These are phyloP conservation scores for Psilocybe subaeruginosa DNA, from an alignment of 768 basidiomycete species.

Conservation along the genomic window DNA sequence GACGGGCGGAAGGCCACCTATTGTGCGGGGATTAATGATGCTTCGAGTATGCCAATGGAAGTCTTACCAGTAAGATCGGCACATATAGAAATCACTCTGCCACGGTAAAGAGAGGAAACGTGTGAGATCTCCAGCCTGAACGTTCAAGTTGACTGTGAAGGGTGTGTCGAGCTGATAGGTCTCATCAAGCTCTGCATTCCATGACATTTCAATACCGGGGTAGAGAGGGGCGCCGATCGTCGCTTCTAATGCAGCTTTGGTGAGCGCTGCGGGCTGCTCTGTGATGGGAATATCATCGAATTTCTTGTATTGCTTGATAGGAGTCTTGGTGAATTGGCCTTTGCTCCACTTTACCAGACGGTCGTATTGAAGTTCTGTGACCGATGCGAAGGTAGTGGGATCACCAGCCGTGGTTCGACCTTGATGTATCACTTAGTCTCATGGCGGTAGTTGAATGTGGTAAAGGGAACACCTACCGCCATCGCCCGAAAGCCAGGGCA, in stretches of 20 bases:
- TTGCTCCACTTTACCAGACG: constrained; percentile 30
- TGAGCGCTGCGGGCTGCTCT: constrained; percentile 26
- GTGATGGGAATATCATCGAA: constrained; percentile 23
- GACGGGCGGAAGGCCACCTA: constrained; percentile 34
- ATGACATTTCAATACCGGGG: constrained; percentile 37
- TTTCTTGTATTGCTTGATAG: constrained; percentile 2
- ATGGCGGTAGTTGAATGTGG: background rate
- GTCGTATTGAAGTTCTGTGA: constrained; percentile 34
- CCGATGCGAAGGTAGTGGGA: constrained; percentile 23
- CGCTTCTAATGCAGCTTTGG: constrained; percentile 30
- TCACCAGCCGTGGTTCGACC: constrained; percentile 10
- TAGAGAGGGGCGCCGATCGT: constrained; percentile 35
- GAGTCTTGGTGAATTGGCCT: constrained; percentile 22
- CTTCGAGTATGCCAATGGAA: background rate
- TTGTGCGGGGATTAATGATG: background rate
- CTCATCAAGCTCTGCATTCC: constrained; percentile 27
- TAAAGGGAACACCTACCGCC: constrained; percentile 15
- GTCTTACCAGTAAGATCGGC: constrained; percentile 32
- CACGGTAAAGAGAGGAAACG: constrained; percentile 35
- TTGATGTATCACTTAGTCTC: background rate
- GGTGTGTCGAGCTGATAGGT: constrained; percentile 26
- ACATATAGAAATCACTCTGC: constrained; percentile 36
- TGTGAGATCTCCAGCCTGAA: constrained; percentile 30
- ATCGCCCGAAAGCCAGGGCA: constrained; percentile 37
- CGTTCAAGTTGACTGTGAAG: constrained; percentile 26